Evolutionary conservation across 495 filamentous ascomycete species (phyloP), one percentile per base, ranked within the genome.

Genomic region (Aspergillus haitiensis): DNA sequence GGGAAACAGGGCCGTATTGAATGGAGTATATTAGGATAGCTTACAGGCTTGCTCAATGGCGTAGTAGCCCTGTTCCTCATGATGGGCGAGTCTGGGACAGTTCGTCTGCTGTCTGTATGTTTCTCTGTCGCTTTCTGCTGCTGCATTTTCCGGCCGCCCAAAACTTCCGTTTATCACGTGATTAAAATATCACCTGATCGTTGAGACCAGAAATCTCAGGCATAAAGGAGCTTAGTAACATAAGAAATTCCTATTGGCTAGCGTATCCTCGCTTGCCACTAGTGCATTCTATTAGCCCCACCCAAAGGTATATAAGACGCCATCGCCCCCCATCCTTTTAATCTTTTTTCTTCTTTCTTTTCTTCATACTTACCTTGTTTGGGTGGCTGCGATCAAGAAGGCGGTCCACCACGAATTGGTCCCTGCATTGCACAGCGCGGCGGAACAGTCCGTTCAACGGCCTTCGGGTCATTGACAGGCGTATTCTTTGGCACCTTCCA

Each of bases 381-480:
- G 79, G 77, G 78, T 74, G 76, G 72, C 77, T 70, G 78, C 75
- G 84, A 76, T 87, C 85, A 87, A 72, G 75, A 84, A 81, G 75
- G 74, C 79, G 72, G 80, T 72, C 65, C 76, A 75, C 78, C 79
- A 84, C 77, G 73, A 71, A 72, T 79, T 79, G 79, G 85, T 83
- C 75, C 84, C 85, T 88, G 82, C 85, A 89, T 89, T 86, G 86
- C 86, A 89, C 86, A 88, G 65, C 85, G 85, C 78, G 86, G 85
- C 74, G 83, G 77, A 84, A 74, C 81, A 78, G 75, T 79, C 74
- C 70, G 80, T 84, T 82, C 80, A 86, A 80, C 82, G 81, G 82
- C 79, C 75, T 87, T 84, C 83, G 84, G 85, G 82, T 81, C 82
- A 83, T 80, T 84, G 80, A 81, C 78, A 81, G 81, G 83, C 82